phyloP scores from a whole-genome alignment of 2,329 filamentous ascomycete genomes.

The Phialocephala sp. region DNA sequence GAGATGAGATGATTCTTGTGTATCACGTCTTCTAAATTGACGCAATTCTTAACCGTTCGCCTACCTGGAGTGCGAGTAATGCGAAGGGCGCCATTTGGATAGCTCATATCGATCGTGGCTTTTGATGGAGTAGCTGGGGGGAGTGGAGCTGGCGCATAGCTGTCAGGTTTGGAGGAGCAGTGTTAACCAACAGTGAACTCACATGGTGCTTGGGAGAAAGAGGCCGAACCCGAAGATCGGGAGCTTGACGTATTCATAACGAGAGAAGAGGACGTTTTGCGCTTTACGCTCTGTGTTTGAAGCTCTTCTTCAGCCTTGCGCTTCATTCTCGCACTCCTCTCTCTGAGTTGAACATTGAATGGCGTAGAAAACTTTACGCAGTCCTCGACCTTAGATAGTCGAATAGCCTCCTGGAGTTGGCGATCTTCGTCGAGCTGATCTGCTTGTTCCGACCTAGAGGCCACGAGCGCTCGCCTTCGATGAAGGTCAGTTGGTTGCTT shows the following conservation, averaged over 20 bases:
- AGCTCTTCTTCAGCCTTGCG: slow-evolving; percentile 26
- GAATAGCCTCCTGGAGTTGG: slow-evolving; percentile 13
- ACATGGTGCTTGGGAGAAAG: background rate
- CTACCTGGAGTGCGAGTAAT: slow-evolving; percentile 28
- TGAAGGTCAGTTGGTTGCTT: background rate
- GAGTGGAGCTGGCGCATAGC: background rate
- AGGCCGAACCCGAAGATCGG: background rate
- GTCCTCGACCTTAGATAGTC: background rate
- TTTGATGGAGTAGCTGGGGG: slow-evolving; percentile 12
- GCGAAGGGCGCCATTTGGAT: slow-evolving; percentile 23
- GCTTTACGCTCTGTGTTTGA: background rate
- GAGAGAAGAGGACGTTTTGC: background rate
- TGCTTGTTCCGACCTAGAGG: slow-evolving; percentile 11
- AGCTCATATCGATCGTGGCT: slow-evolving; percentile 11
- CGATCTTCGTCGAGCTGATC: slow-evolving; percentile 16
- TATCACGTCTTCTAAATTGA: slow-evolving; percentile 24
- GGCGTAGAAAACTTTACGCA: slow-evolving; percentile 1
- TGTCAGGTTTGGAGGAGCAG: background rate
- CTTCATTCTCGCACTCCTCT: slow-evolving; percentile 17
- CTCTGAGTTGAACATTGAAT: slow-evolving; percentile 12
- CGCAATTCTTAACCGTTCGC: slow-evolving; percentile 22
- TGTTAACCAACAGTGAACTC: background rate
- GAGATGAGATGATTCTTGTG: slow-evolving; percentile 22
- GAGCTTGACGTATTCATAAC: background rate
- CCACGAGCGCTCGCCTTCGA: slow-evolving; percentile 12